Evolutionary conservation across 495 filamentous ascomycete genomes (phyloP).

Genomic region (Penicillium psychrofluorescens): DNA sequence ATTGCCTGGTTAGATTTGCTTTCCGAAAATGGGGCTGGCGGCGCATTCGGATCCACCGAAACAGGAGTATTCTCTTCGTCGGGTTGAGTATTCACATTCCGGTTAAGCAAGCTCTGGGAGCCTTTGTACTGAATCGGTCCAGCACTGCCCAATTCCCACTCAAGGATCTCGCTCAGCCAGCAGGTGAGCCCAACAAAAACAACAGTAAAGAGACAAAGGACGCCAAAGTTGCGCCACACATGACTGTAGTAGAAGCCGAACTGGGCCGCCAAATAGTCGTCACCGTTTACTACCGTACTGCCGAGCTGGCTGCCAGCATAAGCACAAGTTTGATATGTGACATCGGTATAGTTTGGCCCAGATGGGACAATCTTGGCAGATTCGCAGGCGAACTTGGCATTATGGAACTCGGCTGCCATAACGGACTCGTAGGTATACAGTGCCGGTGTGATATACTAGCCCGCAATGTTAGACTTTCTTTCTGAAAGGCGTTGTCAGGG

Average conservation of each 20-base stretch:
- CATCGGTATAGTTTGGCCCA: conserved; percentile 43
- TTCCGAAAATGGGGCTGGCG: conserved; percentile 5
- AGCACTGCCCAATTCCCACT: conserved; percentile 52
- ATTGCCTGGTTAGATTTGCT: conserved; percentile 22
- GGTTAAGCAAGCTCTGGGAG: conserved; percentile 41
- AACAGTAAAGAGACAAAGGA: conserved; percentile 54
- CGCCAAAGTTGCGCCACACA: conserved; percentile 60
- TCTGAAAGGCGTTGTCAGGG: no score
- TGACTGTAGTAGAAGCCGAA: conserved; percentile 48
- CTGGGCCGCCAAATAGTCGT: conserved; percentile 42
- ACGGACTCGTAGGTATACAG: conserved; percentile 61
- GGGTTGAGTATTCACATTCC: conserved; percentile 31
- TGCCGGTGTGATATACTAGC: conserved; percentile 54
- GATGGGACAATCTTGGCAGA: conserved; percentile 50
- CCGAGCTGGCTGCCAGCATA: conserved; percentile 45
- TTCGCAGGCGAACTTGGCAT: conserved; percentile 36
- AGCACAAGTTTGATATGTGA: conserved; percentile 52
- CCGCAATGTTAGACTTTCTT: no score
- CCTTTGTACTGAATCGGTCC: conserved; percentile 48
- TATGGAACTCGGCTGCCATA: conserved; percentile 50
- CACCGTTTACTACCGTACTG: conserved; percentile 41
- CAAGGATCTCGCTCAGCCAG: conserved; percentile 52
- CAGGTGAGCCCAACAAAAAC: conserved; percentile 48
- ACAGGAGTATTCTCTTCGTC: conserved; percentile 43
- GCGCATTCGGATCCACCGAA: conserved; percentile 8